Evolutionary conservation across 2,329 filamentous ascomycete species (phyloP), one percentile per base, ranked within the genome.

Genomic region (Fusarium mundagurra): DNA sequence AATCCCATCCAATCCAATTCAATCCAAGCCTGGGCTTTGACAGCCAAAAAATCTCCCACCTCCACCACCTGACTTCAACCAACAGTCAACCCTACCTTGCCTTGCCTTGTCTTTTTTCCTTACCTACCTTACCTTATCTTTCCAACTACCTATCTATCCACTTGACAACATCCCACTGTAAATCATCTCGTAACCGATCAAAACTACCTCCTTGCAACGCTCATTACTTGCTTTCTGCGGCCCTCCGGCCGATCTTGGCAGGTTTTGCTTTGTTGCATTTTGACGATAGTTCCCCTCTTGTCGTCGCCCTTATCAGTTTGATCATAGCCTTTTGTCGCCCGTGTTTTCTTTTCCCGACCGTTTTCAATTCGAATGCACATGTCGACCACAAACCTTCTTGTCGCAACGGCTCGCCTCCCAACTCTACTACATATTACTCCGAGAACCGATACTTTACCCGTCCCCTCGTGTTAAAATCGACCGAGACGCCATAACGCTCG

Each of bases 1-100:
- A 69, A 69, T 69, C 51, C 34, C 9, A 51, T 51, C 38, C 29
- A 18, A 27, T 51, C 50, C 24, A 41, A 27, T 57, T n/a, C 53
- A 29, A 54, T n/a, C 29, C 36, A 72, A 38, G 65, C 73, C 63
- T 72, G 72, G 75, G 75, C 69, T 72, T 70, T 69, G 64, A 75
- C 67, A 69, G 74, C 77, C 72, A 73, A 77, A 70, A 69, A 79
- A 77, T 73, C 77, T 77, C 75, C 75, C 47, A 78, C 77, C 69
- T 79, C 75, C 69, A 72, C 73, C 64, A 72, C 58, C 74, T 62
- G 54, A 58, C 38, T 51, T 60, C 67, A 72, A 71, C 44, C 60
- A 44, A 59, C 51, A 44, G 41, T 41, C 50, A 64, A 51, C 48
- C 65, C 53, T 68, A 68, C 22, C 14, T 43, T 59, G 24, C 53